A percentile compares a stretch with the other conserved stretches of the same genome.
Evolutionary conservation across 768 basidiomycete species (phyloP).

Genomic region (Leccinum aurantiacum): DNA sequence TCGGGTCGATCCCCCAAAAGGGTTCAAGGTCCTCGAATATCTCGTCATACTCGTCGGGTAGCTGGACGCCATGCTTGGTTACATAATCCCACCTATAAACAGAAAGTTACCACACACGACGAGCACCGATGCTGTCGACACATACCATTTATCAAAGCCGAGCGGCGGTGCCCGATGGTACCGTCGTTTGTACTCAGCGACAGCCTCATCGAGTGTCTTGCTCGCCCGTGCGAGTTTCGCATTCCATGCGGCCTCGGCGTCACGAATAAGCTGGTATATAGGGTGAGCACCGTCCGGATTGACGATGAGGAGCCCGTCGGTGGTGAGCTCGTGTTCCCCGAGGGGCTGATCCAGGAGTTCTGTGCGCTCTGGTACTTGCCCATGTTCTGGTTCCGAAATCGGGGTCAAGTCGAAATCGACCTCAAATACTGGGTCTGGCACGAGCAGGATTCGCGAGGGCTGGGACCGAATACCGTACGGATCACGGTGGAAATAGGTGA

Average conservation of each 20-base stretch:
- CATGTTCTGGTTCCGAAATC: neutral
- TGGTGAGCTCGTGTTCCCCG: constrained; percentile 22
- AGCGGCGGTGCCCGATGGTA: constrained; percentile 38
- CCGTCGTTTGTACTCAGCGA: constrained; percentile 38
- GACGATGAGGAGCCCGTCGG: constrained; percentile 35
- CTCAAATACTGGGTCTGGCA: neutral
- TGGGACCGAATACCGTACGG: neutral
- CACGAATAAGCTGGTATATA: constrained; percentile 41
- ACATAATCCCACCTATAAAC: too few relatives aligned
- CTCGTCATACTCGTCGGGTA: constrained; percentile 50
- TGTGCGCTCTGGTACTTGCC: neutral
- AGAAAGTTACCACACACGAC: neutral
- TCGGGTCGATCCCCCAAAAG: constrained; percentile 38
- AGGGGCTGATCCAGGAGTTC: neutral
- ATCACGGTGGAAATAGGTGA: neutral
- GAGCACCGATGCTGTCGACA: constrained; percentile 1
- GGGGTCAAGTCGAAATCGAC: neutral
- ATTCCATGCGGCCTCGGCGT: constrained; percentile 39
- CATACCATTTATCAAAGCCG: constrained; percentile 46
- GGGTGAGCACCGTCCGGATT: constrained; percentile 41
- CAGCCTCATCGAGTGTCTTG: constrained; percentile 37
- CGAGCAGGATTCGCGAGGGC: neutral
- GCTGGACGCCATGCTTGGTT: constrained; percentile 36
- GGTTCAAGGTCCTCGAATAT: constrained; percentile 39
- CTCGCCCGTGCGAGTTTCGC: constrained; percentile 36